These are phyloP conservation scores for Wallacemonas rigidus DNA, from an alignment of 208 protist genomes.

Conservation along the genomic window DNA sequence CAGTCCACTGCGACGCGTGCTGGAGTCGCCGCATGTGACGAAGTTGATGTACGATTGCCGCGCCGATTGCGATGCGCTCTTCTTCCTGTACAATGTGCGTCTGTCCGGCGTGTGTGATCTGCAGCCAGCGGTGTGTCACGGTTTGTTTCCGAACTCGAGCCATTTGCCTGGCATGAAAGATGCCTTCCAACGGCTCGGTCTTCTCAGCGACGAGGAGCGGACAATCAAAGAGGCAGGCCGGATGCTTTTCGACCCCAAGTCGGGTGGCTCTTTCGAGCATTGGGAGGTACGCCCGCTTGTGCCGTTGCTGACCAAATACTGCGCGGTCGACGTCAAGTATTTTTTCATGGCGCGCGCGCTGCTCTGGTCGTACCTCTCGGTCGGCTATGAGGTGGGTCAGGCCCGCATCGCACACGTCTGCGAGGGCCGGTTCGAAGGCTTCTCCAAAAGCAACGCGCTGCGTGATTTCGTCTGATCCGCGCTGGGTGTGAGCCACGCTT, in stretches of 20 bases:
- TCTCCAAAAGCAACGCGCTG: constrained; percentile 34
- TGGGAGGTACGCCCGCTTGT: constrained; percentile 58
- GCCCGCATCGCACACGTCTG: constrained; percentile 37
- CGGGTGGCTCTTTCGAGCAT: constrained; percentile 47
- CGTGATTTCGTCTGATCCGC: constrained; percentile 31
- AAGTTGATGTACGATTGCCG: constrained; percentile 81
- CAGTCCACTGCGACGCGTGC: constrained; percentile 29
- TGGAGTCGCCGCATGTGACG: constrained; percentile 37
- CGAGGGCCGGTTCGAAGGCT: constrained; percentile 27
- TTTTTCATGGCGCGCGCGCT: constrained; percentile 51
- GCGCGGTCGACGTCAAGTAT: constrained; percentile 64
- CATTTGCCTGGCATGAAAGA: constrained; percentile 59
- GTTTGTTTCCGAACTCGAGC: constrained; percentile 21
- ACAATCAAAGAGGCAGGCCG: constrained; percentile 45
- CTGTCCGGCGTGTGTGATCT: constrained; percentile 57
- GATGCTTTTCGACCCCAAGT: constrained; percentile 43
- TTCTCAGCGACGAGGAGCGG: constrained; percentile 38
- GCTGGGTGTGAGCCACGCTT: no score
- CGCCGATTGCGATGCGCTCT: constrained; percentile 58
- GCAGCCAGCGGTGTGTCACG: constrained; percentile 45
- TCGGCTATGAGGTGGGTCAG: constrained; percentile 27
- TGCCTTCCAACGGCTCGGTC: constrained; percentile 35
- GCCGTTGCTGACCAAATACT: constrained; percentile 55
- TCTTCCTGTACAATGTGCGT: constrained; percentile 50
- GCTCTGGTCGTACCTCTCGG: constrained; percentile 30